Percentiles rank a stretch among this genome's conserved stretches.
Conservation (phyloP, 139 green algal genomes). For the Chlamydomonas sphaeroides region DNA sequence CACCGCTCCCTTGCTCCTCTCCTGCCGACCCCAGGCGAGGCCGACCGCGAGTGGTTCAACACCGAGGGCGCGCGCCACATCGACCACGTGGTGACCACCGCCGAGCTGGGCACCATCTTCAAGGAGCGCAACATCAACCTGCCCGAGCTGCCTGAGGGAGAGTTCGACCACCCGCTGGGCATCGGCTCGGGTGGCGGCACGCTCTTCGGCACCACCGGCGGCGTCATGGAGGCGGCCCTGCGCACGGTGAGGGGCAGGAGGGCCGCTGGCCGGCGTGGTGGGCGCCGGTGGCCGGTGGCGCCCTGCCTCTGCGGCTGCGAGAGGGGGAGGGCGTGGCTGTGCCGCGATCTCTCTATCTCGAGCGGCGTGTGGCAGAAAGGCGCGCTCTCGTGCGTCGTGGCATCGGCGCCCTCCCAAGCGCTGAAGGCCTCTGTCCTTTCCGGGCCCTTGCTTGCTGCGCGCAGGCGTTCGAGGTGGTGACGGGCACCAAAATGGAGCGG, state of each 20-base stretch:
- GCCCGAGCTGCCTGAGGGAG: constrained; percentile 48
- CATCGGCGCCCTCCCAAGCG: too few species aligned
- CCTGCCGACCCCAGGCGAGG: too few species aligned
- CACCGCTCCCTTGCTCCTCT: too few species aligned
- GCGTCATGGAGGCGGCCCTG: constrained; percentile 72
- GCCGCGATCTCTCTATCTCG: too few species aligned
- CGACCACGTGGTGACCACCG: constrained; percentile 78
- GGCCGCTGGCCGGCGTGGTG: neutral
- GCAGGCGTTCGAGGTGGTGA: constrained; percentile 54
- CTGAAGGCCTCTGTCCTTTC: too few species aligned
- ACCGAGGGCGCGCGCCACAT: constrained; percentile 57
- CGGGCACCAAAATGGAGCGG: constrained; percentile 43
- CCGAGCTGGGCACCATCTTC: constrained; percentile 70
- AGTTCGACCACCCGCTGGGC: constrained; percentile 70
- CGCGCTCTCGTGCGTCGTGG: too few species aligned
- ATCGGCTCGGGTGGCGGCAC: constrained; percentile 57
- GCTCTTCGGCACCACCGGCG: constrained; percentile 78
- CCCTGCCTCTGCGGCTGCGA: too few species aligned
- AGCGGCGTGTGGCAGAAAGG: too few species aligned
- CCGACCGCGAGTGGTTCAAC: constrained; percentile 65
- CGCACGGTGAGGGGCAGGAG: constrained; percentile 20
- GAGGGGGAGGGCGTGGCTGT: too few species aligned
- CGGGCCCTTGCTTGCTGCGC: too few species aligned
- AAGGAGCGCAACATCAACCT: constrained; percentile 16
- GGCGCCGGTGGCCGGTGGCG: too few species aligned